Evolutionary conservation across 768 basidiomycete species (phyloP), one percentile per base, ranked within the genome.

Genomic region (Psilocybe tampanensis): DNA sequence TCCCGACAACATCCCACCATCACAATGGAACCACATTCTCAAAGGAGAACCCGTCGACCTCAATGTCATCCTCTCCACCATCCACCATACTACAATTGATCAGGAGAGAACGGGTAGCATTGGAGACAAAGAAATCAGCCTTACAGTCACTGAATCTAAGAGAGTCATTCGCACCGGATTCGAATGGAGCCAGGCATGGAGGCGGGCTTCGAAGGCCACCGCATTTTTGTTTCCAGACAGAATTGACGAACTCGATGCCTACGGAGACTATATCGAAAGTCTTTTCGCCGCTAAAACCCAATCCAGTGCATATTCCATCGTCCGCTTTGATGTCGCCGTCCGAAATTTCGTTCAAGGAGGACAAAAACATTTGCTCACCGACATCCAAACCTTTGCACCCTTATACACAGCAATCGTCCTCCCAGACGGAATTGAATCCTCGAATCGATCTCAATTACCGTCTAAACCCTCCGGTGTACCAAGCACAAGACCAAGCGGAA

Each of bases 271-370:
- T 36, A 70, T 76, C 56, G 32, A 58, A 7, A 24, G 48, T 0
- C 41, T 68, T 7, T 74, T 76, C 61, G 22, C 49, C 1, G 43
- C 66, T 6, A 42, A 61, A 12, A 3, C n/a, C 0, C 13, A n/a
- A 0, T 8, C 53, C 0, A 48, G 34, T 15, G 70, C 70, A 39
- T 6, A 6, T 2, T 18, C 55, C 12, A 55, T 78, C 61, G 62
- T 78, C 53, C 26, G 62, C 1, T 73, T 61, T 52, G 74, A 79
- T 56, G 57, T 61, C 18, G 71, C 70, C 0, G 54, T 74, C 17
- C 47, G 73, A 2, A 63, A 65, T 2, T 17, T 44, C 4, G 68
- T 72, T 19, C 61, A 52, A 21, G 58, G 62, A 4, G 55, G 63
- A 23, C 59, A 58, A 21, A 9, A 44, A 1, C 24, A 60, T 1